A percentile compares a stretch with the other conserved stretches of the same genome.
Evolutionary conservation across 371 early-diverging fungal species (phyloP).

Genomic region (Gilbertella persicaria): DNA sequence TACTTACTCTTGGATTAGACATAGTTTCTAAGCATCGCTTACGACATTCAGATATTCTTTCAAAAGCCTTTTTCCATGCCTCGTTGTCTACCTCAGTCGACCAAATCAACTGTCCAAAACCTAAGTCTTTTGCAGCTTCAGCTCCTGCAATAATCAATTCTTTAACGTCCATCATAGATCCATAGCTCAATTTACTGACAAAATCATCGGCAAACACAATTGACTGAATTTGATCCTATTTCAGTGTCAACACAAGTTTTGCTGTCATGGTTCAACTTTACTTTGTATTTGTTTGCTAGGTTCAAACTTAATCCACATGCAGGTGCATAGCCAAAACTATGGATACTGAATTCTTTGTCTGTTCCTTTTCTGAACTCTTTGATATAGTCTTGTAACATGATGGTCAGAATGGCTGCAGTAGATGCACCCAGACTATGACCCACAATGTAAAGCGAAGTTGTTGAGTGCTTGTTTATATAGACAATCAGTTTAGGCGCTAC

Average conservation of each 20-base stretch:
- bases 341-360: slow-evolving; percentile 30
- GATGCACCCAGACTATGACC: slow-evolving; percentile 83
- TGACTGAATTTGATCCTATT: slow-evolving; percentile 38
- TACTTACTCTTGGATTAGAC: slow-evolving; percentile 33
- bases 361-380: slow-evolving; percentile 48
- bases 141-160: slow-evolving; percentile 42
- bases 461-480: slow-evolving; percentile 61
- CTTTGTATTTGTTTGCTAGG: slow-evolving; percentile 41
- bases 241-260: no score
- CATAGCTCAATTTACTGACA: slow-evolving; percentile 48
- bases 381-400: slow-evolving; percentile 68
- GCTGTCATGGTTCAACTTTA: no score
- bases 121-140: slow-evolving; percentile 36
- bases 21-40: slow-evolving; percentile 28
- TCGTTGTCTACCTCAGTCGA: slow-evolving; percentile 21
- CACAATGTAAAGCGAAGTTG: slow-evolving; percentile 60
- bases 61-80: slow-evolving; percentile 36
- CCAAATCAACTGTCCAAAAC: slow-evolving; percentile 31
- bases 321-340: slow-evolving; percentile 42
- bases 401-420: slow-evolving; percentile 72
- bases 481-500: slow-evolving; percentile 69
- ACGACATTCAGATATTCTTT: slow-evolving; percentile 31
- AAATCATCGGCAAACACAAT: slow-evolving; percentile 47
- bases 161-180: slow-evolving; percentile 48
- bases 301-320: slow-evolving; percentile 40